Evolutionary conservation across 495 filamentous ascomycete species (phyloP).

Genomic region (Amniculicola lignicola): DNA sequence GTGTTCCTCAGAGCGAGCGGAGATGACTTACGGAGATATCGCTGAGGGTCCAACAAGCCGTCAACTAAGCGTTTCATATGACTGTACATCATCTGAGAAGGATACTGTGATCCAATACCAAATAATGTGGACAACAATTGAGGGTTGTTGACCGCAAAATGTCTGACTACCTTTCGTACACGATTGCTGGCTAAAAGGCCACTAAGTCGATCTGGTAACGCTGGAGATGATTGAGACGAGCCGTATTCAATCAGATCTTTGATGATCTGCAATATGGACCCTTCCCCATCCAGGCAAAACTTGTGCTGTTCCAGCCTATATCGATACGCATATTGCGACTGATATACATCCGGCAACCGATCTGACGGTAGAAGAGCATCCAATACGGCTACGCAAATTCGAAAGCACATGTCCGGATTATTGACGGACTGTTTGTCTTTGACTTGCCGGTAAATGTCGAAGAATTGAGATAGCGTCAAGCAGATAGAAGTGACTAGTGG

Average conservation of each 20-base stretch:
- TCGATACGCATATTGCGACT: conserved; percentile 24
- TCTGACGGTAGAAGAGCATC: conserved; percentile 17
- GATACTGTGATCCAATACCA: neutral
- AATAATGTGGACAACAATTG: conserved; percentile 3
- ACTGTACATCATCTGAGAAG: neutral
- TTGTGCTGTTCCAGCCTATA: conserved; percentile 27
- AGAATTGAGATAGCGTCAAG: conserved; percentile 13
- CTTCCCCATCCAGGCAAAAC: conserved; percentile 8
- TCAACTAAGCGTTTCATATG: conserved; percentile 30
- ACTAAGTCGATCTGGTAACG: neutral
- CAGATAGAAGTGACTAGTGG: conserved; percentile 31
- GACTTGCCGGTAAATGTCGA: conserved; percentile 2
- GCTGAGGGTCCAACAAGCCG: conserved; percentile 43
- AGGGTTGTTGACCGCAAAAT: conserved; percentile 4
- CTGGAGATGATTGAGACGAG: neutral
- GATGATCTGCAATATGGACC: conserved; percentile 7
- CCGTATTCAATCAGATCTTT: neutral
- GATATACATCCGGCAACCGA: conserved; percentile 1
- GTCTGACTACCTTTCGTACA: conserved; percentile 7
- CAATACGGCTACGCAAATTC: conserved; percentile 8
- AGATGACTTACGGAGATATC: conserved; percentile 33
- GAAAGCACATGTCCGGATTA: neutral
- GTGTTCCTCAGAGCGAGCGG: neutral
- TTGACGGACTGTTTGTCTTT: neutral
- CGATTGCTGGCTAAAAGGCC: conserved; percentile 10